Evolutionary conservation across 805 yeast species (phyloP).

Genomic region (Spathaspora hagerdaliae): DNA sequence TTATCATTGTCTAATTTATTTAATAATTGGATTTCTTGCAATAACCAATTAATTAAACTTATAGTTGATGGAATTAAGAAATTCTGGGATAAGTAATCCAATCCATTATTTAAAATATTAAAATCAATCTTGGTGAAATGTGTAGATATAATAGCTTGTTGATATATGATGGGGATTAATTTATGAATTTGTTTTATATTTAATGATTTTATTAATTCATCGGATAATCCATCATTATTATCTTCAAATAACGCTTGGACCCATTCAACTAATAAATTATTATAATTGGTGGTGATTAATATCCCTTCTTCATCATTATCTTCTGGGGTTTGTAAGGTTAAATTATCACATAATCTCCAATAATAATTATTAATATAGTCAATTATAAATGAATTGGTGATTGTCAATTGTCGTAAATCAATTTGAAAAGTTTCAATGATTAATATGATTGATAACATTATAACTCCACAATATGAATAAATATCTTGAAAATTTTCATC

Average conservation of each 20-base stretch:
- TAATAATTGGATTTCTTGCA: constrained; percentile 10
- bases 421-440: constrained; percentile 22
- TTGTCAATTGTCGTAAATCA: constrained; percentile 18
- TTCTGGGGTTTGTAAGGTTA: constrained; percentile 16
- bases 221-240: constrained; percentile 68
- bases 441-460: constrained; percentile 37
- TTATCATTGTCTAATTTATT: constrained; percentile 6
- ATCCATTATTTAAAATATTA: constrained; percentile 65
- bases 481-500: constrained; percentile 61
- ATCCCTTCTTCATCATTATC: constrained; percentile 22
- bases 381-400: constrained; percentile 27
- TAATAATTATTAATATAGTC: constrained; percentile 32
- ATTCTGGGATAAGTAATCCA: constrained; percentile 83
- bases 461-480: constrained; percentile 65
- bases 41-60: constrained; percentile 31
- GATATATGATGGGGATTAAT: constrained; percentile 69
- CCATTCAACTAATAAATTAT: constrained; percentile 56
- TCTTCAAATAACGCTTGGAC: constrained; percentile 72
- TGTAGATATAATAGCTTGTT: constrained; percentile 64
- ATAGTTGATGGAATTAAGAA: constrained; percentile 57
- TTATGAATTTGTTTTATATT: constrained; percentile 63
- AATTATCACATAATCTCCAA: constrained; percentile 25
- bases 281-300: constrained; percentile 28
- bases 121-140: constrained; percentile 51
- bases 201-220: constrained; percentile 67